Conservation (phyloP, 106 monocot genomes). For the Alisma plantagoaquatica region DNA sequence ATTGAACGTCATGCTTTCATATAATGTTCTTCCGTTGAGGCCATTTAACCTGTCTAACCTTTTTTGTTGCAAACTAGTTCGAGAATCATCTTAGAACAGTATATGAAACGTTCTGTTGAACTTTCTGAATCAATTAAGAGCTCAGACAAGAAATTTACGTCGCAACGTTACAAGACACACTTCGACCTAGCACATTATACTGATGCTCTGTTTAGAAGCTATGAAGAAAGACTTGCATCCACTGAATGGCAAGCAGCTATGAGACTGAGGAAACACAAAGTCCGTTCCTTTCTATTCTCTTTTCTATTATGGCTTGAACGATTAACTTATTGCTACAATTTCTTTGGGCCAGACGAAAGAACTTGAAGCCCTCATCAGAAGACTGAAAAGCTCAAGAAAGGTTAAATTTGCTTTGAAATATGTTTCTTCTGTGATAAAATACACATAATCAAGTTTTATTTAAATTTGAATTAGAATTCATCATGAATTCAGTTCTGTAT, state of each 20-base stretch:
- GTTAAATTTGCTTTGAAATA: too few relatives aligned
- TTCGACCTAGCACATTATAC: conserved; percentile 94
- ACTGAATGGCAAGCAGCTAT: conserved; percentile 97
- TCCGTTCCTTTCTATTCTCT: too few relatives aligned
- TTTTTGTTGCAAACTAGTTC: conserved; percentile 29
- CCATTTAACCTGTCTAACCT: background rate
- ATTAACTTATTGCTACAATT: background rate
- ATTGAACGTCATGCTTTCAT: conserved; percentile 6
- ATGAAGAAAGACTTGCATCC: conserved; percentile 86
- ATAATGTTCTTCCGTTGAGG: background rate
- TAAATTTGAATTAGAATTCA: too few relatives aligned
- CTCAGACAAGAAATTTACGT: conserved; percentile 26
- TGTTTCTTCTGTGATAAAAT: too few relatives aligned
- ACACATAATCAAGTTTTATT: too few relatives aligned
- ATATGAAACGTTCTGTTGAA: conserved; percentile 72
- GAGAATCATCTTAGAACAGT: conserved; percentile 84
- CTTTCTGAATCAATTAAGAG: conserved; percentile 37
- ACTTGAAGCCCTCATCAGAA: conserved; percentile 82
- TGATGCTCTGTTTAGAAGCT: conserved; percentile 83
- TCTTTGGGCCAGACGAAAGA: conserved; percentile 83
- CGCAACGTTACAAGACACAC: conserved; percentile 58
- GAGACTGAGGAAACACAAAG: conserved; percentile 91
- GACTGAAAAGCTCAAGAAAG: conserved; percentile 77
- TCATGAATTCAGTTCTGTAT: too few relatives aligned
- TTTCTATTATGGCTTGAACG: too few relatives aligned